Evolutionary conservation across 768 basidiomycete genomes (phyloP), one percentile per base, ranked within the genome.

Genomic region (Lentinus tigrinus): DNA sequence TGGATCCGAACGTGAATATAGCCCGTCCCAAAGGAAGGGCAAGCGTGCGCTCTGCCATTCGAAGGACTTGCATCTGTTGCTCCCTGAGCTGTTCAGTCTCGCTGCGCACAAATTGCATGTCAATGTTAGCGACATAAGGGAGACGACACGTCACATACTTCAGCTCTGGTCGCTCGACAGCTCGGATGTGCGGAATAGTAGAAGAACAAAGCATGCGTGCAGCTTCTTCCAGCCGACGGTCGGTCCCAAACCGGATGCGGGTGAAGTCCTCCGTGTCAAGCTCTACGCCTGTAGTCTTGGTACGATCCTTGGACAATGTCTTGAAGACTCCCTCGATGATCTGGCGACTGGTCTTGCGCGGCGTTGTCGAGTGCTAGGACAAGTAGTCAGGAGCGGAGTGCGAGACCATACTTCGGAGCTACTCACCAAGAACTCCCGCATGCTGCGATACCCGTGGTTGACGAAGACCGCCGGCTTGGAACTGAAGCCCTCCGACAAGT

Each of bases 191-290:
- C 0, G 89, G 80, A 17, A 90, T 72, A 2, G 75, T 75, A 1
- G 91, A 90, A 0, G 93, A 96, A 62, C 90, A 92, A 17, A 99
- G 72, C 83, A 98, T 91, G 1, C 93, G 82, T 13, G 89, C 88
- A 4, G 96, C 94, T 69, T 99, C 97, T 44, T 95, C 91, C 31
- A 99, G 70, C 37, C 96, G 81, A 19, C 89, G 82, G 73, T 99
- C 97, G 61, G 91, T 85, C 7, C 91, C 91, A 67, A 98, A 98
- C 3, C 96, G 85, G 48, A 95, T 89, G 51, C 85, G 85, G 0
- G 90, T 84, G 73, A 91, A 89, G 48, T 89, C 86, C 47, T 87
- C 82, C 37, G 86, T 71, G 49, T 85, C 84, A 4, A 92, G 73
- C 54, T 92, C 90, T 9, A 90, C 87, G 0, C 90, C 90, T 6